A percentile compares a stretch with the other conserved stretches of the same genome.
These are phyloP conservation scores for Gardenia jasminoides DNA, from an alignment of 257 asterid genomes.

Conservation along the genomic window DNA sequence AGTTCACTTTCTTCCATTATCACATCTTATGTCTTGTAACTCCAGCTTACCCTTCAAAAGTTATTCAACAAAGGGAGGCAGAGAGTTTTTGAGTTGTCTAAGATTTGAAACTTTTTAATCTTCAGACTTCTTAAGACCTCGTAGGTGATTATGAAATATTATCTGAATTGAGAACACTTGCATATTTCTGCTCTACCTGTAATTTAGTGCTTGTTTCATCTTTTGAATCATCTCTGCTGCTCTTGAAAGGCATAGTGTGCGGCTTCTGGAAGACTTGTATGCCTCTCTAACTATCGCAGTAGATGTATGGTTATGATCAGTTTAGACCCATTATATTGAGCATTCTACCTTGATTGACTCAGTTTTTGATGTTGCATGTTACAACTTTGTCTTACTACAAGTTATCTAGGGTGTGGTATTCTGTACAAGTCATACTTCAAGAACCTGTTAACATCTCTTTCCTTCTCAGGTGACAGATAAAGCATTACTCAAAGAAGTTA, in stretches of 20 bases:
- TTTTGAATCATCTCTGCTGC: not conserved
- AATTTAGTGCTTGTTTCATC: not conserved
- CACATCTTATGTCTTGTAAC: no score
- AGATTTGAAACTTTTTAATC: not conserved
- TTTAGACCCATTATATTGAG: not conserved
- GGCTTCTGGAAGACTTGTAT: not conserved
- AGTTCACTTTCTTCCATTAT: no score
- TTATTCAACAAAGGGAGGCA: no score
- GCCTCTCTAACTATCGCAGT: not conserved
- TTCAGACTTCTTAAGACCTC: no score
- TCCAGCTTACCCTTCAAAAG: no score
- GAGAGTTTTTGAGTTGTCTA: no score
- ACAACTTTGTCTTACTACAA: not conserved
- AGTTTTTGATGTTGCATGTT: not conserved
- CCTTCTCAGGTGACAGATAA: conserved; percentile 85
- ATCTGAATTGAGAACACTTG: not conserved
- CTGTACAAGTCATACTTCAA: not conserved
- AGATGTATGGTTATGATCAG: not conserved
- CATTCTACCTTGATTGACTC: not conserved
- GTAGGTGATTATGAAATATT: no score
- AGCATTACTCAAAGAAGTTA: conserved; percentile 73
- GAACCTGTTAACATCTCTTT: conserved; percentile 29
- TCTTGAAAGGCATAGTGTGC: not conserved
- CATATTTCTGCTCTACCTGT: not conserved
- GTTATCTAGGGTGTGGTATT: not conserved